Evolutionary conservation across 1,284 basidiomycete genomes (phyloP).

Genomic region (Ceratobasidium sp.): DNA sequence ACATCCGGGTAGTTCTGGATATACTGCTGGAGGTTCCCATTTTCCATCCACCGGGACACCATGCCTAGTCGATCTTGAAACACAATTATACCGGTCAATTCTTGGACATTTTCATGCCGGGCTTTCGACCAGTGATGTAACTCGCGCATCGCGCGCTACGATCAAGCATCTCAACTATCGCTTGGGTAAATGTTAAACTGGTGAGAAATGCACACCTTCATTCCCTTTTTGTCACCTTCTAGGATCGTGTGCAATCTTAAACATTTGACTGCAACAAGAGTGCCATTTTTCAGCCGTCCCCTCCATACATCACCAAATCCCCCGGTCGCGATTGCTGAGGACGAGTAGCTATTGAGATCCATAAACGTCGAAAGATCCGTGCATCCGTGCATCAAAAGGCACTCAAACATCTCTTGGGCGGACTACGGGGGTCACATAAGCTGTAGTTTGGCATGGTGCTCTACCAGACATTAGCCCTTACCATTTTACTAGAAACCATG

Average conservation of each 20-base stretch:
- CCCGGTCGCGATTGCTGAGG: not conserved
- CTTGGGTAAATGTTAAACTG: no score
- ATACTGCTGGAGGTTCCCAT: conserved; percentile 7
- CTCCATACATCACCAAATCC: not conserved
- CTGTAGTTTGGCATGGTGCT: no score
- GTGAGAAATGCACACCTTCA: no score
- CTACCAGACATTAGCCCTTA: no score
- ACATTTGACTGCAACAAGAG: not conserved
- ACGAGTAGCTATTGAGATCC: not conserved
- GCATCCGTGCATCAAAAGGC: not conserved
- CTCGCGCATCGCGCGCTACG: conserved; percentile 14
- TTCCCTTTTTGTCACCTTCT: no score
- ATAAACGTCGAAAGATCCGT: not conserved
- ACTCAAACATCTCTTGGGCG: not conserved
- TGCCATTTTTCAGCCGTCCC: not conserved
- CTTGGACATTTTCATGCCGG: not conserved
- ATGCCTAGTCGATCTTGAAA: conserved; percentile 18
- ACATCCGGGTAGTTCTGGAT: not conserved
- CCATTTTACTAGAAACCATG: no score
- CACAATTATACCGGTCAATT: not conserved
- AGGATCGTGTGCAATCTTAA: no score
- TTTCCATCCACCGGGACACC: conserved; percentile 19
- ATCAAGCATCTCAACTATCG: no score
- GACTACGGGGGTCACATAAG: not conserved
- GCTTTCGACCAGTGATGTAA: not conserved